phyloP scores from a whole-genome alignment of 2,329 filamentous ascomycete species.

The Penicillium sp. region DNA sequence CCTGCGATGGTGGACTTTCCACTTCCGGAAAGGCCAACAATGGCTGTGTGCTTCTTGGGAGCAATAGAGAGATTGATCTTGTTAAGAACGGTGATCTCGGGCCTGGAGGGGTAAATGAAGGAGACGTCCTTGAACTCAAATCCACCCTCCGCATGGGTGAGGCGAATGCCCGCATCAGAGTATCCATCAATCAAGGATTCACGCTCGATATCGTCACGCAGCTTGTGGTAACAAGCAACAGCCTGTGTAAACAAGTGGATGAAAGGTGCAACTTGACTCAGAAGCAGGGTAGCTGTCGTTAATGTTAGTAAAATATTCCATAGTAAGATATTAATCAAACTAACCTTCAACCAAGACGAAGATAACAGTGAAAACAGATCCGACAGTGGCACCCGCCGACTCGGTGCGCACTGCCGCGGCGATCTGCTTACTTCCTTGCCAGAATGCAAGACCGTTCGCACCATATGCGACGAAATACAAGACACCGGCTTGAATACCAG shows the following conservation, averaged over 20 bases:
- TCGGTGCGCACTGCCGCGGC: slow-evolving; percentile 34
- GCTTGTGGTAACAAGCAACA: slow-evolving; percentile 56
- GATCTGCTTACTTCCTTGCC: slow-evolving; percentile 62
- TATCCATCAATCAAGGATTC: slow-evolving; percentile 48
- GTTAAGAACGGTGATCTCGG: slow-evolving; percentile 30
- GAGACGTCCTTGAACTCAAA: slow-evolving; percentile 40
- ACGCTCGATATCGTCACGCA: slow-evolving; percentile 59
- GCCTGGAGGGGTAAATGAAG: slow-evolving; percentile 36
- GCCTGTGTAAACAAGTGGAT: slow-evolving; percentile 52
- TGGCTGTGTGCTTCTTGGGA: slow-evolving; percentile 52
- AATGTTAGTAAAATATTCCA: slow-evolving; percentile 11
- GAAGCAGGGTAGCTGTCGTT: slow-evolving; percentile 34
- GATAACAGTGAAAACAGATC: slow-evolving; percentile 41
- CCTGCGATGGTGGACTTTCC: slow-evolving; percentile 67
- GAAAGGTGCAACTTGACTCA: slow-evolving; percentile 43
- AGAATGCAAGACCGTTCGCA: slow-evolving; percentile 67
- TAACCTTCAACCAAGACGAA: slow-evolving; percentile 42
- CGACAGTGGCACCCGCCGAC: slow-evolving; percentile 31
- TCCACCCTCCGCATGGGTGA: slow-evolving; percentile 28
- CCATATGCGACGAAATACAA: slow-evolving; percentile 69
- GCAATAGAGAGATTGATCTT: slow-evolving; percentile 29
- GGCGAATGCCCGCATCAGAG: slow-evolving; percentile 20
- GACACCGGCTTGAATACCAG: slow-evolving; percentile 59
- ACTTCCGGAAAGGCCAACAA: slow-evolving; percentile 56
- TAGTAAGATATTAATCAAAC: not conserved